These are phyloP conservation scores for Zasmidium citrigriseum DNA, from an alignment of 2,329 filamentous ascomycete genomes.

Conservation along the genomic window DNA sequence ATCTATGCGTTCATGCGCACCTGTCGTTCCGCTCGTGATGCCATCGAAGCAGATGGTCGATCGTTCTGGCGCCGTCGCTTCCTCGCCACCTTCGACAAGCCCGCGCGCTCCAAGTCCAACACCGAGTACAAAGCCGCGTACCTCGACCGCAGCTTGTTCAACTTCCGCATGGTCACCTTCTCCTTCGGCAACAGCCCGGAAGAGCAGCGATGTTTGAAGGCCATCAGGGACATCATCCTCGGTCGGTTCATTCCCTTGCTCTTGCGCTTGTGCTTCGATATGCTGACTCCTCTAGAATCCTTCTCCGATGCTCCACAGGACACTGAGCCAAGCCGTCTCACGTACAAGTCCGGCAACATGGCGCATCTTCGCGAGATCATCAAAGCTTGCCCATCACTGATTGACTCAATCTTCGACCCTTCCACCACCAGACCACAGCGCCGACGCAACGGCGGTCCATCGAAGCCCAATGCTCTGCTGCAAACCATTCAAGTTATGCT, in stretches of 20 bases:
- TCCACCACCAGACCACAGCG: neutral
- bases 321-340: neutral
- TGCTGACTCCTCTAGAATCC: slow-evolving; percentile 6
- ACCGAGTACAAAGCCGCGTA: slow-evolving; percentile 40
- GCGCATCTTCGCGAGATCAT: neutral
- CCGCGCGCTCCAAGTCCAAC: slow-evolving; percentile 24
- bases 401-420: slow-evolving; percentile 7
- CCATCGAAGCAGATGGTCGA: slow-evolving; percentile 41
- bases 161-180: slow-evolving; percentile 20
- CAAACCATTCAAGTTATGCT: slow-evolving; percentile 33
- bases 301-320: neutral
- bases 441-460: neutral
- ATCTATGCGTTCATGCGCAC: slow-evolving; percentile 42
- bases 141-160: slow-evolving; percentile 26
- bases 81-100: slow-evolving; percentile 42
- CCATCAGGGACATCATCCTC: slow-evolving; percentile 46
- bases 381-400: neutral
- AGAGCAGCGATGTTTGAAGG: slow-evolving; percentile 39
- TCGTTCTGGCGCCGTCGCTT: slow-evolving; percentile 53
- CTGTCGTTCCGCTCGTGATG: slow-evolving; percentile 41
- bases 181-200: slow-evolving; percentile 21
- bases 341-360: neutral
- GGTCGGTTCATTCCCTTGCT: slow-evolving; percentile 38
- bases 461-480: slow-evolving; percentile 16
- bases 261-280: neutral